phyloP scores from a whole-genome alignment of 129 eudicot species.

The Helichrysum umbraculigerum region DNA sequence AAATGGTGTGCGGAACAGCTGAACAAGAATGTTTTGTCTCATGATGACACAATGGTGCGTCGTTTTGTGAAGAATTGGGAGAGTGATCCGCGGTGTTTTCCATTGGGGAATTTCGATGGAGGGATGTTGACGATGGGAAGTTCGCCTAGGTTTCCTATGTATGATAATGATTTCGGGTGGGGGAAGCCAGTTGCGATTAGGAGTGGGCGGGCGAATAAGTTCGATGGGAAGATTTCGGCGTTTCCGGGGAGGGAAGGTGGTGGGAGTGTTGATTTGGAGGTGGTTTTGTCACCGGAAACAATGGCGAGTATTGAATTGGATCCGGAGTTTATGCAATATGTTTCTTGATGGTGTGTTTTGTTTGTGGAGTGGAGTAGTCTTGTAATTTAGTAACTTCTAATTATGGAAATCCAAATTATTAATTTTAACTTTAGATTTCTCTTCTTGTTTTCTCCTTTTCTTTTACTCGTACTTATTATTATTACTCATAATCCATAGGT shows the following conservation, averaged over 20 bases:
- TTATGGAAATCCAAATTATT: slow-evolving; percentile 17
- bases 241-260: slow-evolving; percentile 75
- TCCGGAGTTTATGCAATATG: slow-evolving; percentile 74
- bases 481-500: no score
- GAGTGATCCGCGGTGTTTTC: slow-evolving; percentile 73
- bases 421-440: not conserved
- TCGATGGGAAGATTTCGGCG: slow-evolving; percentile 84
- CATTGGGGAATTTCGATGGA: slow-evolving; percentile 82
- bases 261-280: slow-evolving; percentile 84
- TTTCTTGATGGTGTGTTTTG: slow-evolving; percentile 25
- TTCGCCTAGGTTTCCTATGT: slow-evolving; percentile 88
- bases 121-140: slow-evolving; percentile 88
- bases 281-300: slow-evolving; percentile 73
- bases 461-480: no score
- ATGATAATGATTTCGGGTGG: slow-evolving; percentile 91
- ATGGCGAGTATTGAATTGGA: slow-evolving; percentile 67
- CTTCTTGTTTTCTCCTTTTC: not conserved
- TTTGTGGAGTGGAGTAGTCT: not conserved
- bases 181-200: slow-evolving; percentile 73
- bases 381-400: slow-evolving; percentile 21
- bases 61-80: slow-evolving; percentile 62
- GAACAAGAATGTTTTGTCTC: slow-evolving; percentile 54
- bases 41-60: slow-evolving; percentile 57
- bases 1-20: slow-evolving; percentile 80
- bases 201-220: slow-evolving; percentile 80